These are phyloP conservation scores for Trypanosoma conorhini DNA, from an alignment of 208 protist species.

Conservation along the genomic window DNA sequence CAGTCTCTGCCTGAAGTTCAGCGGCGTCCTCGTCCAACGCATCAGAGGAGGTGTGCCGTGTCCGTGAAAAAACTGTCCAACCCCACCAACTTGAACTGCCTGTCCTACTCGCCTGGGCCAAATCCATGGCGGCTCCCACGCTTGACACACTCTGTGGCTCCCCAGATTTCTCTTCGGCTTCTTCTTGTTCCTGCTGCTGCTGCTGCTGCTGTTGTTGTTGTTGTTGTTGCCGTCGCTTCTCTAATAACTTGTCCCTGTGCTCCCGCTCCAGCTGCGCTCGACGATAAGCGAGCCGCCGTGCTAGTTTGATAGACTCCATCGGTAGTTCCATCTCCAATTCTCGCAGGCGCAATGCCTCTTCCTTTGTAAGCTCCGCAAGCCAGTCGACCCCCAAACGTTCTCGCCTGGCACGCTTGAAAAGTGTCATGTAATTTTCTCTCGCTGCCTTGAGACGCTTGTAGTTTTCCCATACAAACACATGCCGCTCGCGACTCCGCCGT, in stretches of 20 bases:
- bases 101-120: neutral
- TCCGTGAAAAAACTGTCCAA: constrained; percentile 11
- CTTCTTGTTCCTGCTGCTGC: constrained; percentile 20
- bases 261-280: constrained; percentile 23
- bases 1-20: constrained; percentile 44
- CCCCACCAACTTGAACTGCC: constrained; percentile 17
- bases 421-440: constrained; percentile 45
- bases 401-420: constrained; percentile 47
- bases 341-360: constrained; percentile 34
- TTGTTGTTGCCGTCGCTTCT: constrained; percentile 13
- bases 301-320: constrained; percentile 59
- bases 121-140: neutral
- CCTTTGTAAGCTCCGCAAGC: constrained; percentile 37
- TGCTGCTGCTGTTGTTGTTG: constrained; percentile 17
- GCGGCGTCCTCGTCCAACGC: constrained; percentile 26
- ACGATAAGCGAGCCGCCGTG: constrained; percentile 44
- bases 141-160: neutral
- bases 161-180: constrained; percentile 35
- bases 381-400: constrained; percentile 28
- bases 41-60: neutral
- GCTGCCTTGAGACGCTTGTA: constrained; percentile 43
- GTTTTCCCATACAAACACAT: constrained; percentile 48
- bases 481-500: constrained; percentile 19
- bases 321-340: constrained; percentile 58
- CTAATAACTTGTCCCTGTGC: constrained; percentile 13